These are phyloP conservation scores for Rhynchospora pubera DNA, from an alignment of 176 grass and related monocot genomes.

Conservation along the genomic window DNA sequence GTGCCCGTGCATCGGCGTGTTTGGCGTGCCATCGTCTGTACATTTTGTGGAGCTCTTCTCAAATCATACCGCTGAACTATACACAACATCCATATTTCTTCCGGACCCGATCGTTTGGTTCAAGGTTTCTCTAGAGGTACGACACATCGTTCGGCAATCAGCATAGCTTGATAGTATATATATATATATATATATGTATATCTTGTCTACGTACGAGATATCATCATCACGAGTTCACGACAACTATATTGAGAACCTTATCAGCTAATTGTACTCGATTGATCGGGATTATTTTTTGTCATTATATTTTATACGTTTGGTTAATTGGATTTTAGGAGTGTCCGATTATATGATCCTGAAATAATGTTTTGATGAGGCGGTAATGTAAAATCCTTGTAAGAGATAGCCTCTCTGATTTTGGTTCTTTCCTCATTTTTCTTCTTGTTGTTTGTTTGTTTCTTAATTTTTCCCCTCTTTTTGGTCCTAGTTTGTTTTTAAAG, in stretches of 20 bases:
- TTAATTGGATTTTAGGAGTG: not conserved
- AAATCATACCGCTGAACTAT: constrained; percentile 69
- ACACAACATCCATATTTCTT: not conserved
- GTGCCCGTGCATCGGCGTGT: constrained; percentile 63
- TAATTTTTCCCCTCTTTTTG: too few species aligned
- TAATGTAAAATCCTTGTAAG: not conserved
- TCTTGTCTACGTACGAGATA: not conserved
- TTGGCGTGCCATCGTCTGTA: constrained; percentile 98
- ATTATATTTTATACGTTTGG: not conserved
- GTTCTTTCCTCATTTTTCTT: not conserved
- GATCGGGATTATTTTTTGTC: not conserved
- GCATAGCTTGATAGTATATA: not conserved
- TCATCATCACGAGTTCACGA: too few species aligned
- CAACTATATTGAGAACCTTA: not conserved
- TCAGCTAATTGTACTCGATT: not conserved
- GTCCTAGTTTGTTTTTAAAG: not conserved
- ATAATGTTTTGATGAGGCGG: not conserved
- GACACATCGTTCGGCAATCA: not conserved
- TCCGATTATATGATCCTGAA: not conserved
- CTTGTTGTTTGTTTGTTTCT: not conserved
- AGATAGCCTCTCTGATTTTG: not conserved
- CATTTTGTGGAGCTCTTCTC: constrained; percentile 97
- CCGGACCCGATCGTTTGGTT: not conserved
- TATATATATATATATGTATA: not conserved
- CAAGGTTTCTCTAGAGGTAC: not conserved